Base-by-base conservation (phyloP, 345 rosid species). In the Melaleuca quinquenervia region DNA sequence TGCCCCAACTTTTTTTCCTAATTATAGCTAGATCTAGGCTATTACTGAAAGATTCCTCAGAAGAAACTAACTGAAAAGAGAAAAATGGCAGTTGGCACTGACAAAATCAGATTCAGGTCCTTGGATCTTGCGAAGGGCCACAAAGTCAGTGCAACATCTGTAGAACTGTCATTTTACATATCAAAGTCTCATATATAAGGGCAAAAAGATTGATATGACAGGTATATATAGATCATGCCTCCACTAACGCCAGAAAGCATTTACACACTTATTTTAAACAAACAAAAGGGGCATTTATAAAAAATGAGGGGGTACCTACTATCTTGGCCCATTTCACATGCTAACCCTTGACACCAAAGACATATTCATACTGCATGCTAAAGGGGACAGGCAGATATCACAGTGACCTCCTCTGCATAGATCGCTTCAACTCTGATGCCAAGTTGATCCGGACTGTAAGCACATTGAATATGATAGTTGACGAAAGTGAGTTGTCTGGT, bases 1-100 rank as follows among this genome's bases (percentile, higher is more conserved):
- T 90, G 95, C 93, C 96, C 41, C 94, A 3, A 5, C 50, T 6
- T 41, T 15, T 29, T 56, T 5, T 58, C 27, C 13, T 14, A 16
- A 7, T 27, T 62, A 3, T 15, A 62, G 3, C 16, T 62, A 27
- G 41, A 14, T 20, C 44, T 14, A 62, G 75, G 44, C 44, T 7
- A 32, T 41, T 27, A 27, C 74, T 62, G 74, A 62, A 62, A 27
- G 74, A 62, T 62, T 62, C 41, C 21, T 27, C 41, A 62, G 18
- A 58, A n/a, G 32, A 58, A 58, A 58, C 70, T 41, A 41, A 41
- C 54, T 52, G 16, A 52, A 52, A 52, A 52, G 16, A 27, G 41
- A 27, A 62, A 62, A 62, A 62, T 62, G 75, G 41, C 75, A 62
- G 41, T 62, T 62, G 41, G 21, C 54, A 52, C 22, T 52, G 54